Conservation (phyloP, 1,139 yeast species). For the Scheffersomyces titani region DNA sequence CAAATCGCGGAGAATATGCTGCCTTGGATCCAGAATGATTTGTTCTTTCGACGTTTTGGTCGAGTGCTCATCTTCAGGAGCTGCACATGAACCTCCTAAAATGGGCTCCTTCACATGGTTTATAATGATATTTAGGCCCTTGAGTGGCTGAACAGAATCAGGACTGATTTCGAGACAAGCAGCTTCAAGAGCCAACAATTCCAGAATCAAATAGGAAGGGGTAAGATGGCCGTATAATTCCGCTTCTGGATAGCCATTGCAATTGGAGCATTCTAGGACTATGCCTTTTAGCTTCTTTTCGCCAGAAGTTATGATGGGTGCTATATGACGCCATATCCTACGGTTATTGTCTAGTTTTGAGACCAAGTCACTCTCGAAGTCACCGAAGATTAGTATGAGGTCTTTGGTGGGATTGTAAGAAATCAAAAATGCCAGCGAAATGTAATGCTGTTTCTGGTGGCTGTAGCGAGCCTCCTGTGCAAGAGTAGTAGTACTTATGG, state of each 20-base stretch:
- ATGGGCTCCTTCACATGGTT: constrained; percentile 71
- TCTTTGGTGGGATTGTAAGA: constrained; percentile 29
- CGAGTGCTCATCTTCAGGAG: constrained; percentile 3
- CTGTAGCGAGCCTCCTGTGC: neutral
- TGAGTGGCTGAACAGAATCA: constrained; percentile 29
- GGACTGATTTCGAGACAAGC: constrained; percentile 15
- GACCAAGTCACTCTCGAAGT: constrained; percentile 67
- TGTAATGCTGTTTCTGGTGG: constrained; percentile 28
- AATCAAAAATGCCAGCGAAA: constrained; percentile 54
- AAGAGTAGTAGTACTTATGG: constrained; percentile 9
- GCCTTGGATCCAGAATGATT: constrained; percentile 52
- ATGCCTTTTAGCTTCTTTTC: constrained; percentile 46
- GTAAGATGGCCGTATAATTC: constrained; percentile 77
- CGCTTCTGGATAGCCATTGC: constrained; percentile 43
- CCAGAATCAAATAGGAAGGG: constrained; percentile 61
- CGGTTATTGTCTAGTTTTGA: constrained; percentile 45
- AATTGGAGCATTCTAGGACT: constrained; percentile 76
- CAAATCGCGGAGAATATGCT: constrained; percentile 47
- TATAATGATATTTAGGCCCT: constrained; percentile 56
- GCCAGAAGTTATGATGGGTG: constrained; percentile 42
- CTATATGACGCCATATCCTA: constrained; percentile 58
- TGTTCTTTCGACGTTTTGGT: constrained; percentile 6
- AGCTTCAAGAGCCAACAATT: constrained; percentile 43
- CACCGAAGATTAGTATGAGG: constrained; percentile 71
- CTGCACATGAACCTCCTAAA: constrained; percentile 7